A percentile compares a stretch with the other conserved stretches of the same genome.
Evolutionary conservation across 2,329 filamentous ascomycete species (phyloP).

Genomic region (Neospermospora avenae): DNA sequence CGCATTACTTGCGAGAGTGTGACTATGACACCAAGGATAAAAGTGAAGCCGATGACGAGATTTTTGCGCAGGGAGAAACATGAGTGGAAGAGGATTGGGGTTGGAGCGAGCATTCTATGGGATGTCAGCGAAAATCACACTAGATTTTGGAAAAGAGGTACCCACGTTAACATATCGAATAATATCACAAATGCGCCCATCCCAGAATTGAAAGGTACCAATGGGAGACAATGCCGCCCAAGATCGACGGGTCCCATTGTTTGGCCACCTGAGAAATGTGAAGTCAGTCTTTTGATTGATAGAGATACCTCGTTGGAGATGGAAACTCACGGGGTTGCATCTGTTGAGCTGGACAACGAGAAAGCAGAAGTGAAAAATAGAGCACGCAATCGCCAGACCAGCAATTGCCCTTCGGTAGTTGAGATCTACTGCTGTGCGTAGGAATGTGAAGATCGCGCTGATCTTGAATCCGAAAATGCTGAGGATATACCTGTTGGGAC

Average conservation of each 20-base stretch:
- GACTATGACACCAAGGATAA: constrained; percentile 49
- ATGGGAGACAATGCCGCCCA: constrained; percentile 39
- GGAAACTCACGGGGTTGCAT: constrained; percentile 31
- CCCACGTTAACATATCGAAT: constrained; percentile 42
- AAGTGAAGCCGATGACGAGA: constrained; percentile 41
- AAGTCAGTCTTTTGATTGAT: not conserved
- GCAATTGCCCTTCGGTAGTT: constrained; percentile 37
- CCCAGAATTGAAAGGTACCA: constrained; percentile 43
- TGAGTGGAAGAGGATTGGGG: constrained; percentile 41
- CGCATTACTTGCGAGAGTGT: constrained; percentile 50
- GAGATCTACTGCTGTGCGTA: constrained; percentile 43
- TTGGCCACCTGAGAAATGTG: constrained; percentile 32
- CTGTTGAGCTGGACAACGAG: constrained; percentile 30
- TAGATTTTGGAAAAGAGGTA: not conserved
- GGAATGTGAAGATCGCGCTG: constrained; percentile 43
- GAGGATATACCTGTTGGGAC: constrained; percentile 37
- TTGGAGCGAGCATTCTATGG: constrained; percentile 41
- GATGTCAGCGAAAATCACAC: not conserved
- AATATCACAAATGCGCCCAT: constrained; percentile 42
- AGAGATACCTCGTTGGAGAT: not conserved
- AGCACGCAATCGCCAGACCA: constrained; percentile 36
- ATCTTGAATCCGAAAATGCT: constrained; percentile 47
- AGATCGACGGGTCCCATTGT: constrained; percentile 42
- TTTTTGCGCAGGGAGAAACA: constrained; percentile 42
- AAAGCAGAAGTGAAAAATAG: constrained; percentile 39